These are phyloP conservation scores for Candida labiduridarum DNA, from an alignment of 1,139 yeast genomes.

Conservation along the genomic window DNA sequence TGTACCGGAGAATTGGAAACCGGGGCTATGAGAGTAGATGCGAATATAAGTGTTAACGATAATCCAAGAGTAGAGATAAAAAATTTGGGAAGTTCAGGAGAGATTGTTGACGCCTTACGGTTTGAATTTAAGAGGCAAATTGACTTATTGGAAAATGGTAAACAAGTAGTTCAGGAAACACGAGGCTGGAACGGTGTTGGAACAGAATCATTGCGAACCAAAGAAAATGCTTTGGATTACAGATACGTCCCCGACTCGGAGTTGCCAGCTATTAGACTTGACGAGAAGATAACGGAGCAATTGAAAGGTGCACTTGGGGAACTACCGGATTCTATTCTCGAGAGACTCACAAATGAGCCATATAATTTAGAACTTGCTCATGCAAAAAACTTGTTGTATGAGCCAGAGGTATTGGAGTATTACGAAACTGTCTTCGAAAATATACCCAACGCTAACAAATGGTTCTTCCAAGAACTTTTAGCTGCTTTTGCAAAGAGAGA, in stretches of 20 bases:
- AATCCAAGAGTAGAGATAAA: slow-evolving; percentile 83
- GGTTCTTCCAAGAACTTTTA: slow-evolving; percentile 81
- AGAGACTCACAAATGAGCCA: slow-evolving; percentile 50
- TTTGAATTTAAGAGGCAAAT: slow-evolving; percentile 78
- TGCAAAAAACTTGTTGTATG: slow-evolving; percentile 61
- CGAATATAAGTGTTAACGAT: slow-evolving; percentile 76
- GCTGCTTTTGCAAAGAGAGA: slow-evolving; percentile 66
- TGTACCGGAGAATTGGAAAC: slow-evolving; percentile 92
- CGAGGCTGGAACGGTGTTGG: slow-evolving; percentile 86
- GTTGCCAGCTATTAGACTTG: slow-evolving; percentile 59
- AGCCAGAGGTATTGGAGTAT: slow-evolving; percentile 47
- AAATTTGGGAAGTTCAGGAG: slow-evolving; percentile 82
- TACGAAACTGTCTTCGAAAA: slow-evolving; percentile 49
- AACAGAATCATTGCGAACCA: slow-evolving; percentile 69
- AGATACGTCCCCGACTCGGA: slow-evolving; percentile 96
- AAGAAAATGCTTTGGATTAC: slow-evolving; percentile 84
- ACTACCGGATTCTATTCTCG: slow-evolving; percentile 63
- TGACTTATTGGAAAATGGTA: slow-evolving; percentile 35
- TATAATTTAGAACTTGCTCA: slow-evolving; percentile 69
- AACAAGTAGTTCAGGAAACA: slow-evolving; percentile 62
- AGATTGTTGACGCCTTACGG: slow-evolving; percentile 74
- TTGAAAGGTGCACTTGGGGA: slow-evolving; percentile 52
- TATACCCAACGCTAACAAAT: slow-evolving; percentile 57
- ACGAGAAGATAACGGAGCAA: slow-evolving; percentile 33
- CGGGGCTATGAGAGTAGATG: slow-evolving; percentile 95